Evolutionary conservation across 345 rosid species (phyloP).

Genomic region (Salix viminalis): DNA sequence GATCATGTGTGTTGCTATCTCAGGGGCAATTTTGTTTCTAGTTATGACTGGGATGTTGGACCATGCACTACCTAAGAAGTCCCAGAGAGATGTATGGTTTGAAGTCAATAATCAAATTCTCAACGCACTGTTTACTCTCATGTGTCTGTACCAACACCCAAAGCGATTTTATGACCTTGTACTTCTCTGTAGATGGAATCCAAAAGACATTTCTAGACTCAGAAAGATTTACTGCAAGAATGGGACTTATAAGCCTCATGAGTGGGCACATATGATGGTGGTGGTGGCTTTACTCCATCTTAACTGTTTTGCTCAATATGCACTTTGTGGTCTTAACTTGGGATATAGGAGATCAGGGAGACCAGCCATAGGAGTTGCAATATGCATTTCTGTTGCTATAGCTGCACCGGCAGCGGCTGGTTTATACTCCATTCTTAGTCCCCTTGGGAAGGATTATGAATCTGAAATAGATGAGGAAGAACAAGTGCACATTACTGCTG

Average conservation of each 20-base stretch:
- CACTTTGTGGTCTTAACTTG: slow-evolving; percentile 79
- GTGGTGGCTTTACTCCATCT: slow-evolving; percentile 73
- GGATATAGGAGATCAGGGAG: slow-evolving; percentile 79
- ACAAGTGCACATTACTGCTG: slow-evolving; percentile 28
- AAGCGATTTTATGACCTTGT: slow-evolving; percentile 77
- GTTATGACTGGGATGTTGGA: slow-evolving; percentile 98
- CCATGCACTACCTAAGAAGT: slow-evolving; percentile 53
- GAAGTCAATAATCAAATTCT: slow-evolving; percentile 94
- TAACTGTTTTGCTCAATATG: slow-evolving; percentile 95
- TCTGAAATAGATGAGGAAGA: slow-evolving; percentile 63
- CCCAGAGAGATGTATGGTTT: slow-evolving; percentile 77
- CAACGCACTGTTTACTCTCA: slow-evolving; percentile 81
- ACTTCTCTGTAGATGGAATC: slow-evolving; percentile 76
- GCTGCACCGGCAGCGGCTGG: slow-evolving; percentile 88
- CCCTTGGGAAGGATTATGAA: slow-evolving; percentile 79
- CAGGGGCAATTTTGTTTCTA: slow-evolving; percentile 87
- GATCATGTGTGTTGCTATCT: slow-evolving; percentile 70
- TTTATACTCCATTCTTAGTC: slow-evolving; percentile 67
- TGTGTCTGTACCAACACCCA: slow-evolving; percentile 93
- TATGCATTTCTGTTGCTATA: slow-evolving; percentile 78
- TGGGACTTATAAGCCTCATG: slow-evolving; percentile 82
- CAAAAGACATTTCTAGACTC: slow-evolving; percentile 55
- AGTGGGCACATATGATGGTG: slow-evolving; percentile 85
- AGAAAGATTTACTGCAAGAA: slow-evolving; percentile 81
- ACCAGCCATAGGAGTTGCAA: slow-evolving; percentile 78